Evolutionary conservation across 108 stramenopile species (phyloP), one percentile per base, ranked within the genome.

Genomic region (Pseudonitzschia multiseries): DNA sequence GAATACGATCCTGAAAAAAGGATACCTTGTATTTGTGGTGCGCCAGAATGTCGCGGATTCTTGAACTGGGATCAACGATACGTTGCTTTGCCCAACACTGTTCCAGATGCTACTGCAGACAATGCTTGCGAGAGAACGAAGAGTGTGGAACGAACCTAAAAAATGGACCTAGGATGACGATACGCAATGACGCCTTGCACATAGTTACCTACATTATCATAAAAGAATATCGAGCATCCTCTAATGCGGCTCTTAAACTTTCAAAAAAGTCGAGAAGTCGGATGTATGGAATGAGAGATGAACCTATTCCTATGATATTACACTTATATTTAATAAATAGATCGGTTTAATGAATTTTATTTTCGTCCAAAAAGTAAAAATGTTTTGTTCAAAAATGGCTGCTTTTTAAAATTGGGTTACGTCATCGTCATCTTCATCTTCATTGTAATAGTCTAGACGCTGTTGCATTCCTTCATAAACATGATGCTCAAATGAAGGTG

Each of bases 21-120:
- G 60, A 85, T 93, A 61, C 79, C 86, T 28, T 93, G 93, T 65
- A 48, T 84, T 62, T 93, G 93, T 56, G 88, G 87, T n/a, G 74
- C 88, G n/a, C 48, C 72, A 14, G 76, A 85, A 24, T 93, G 93
- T 68, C 74, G 83, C 17, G 90, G 89, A 53, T 93, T 82, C 75
- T 88, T 93, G 89, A 93, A 93, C 64, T 89, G 90, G 93, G 92
- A 67, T 50, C 43, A 67, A 17, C 42, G 44, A 26, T 50, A 48
- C 22, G 66, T 50, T 13, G 44, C 57, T 59, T 59, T 59, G 26
- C 26, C 61, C 0, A 59, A 28, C 29, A 27, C 4, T 59, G 14
- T 13, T 59, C 28, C 61, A 1, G 61, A 33, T 0, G 36, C 61
- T 41, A 2, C 36, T 4, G 32, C 18, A 33, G 61, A 9, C 61